Evolutionary conservation across 805 yeast genomes (phyloP).

Genomic region (Sugiyamaella smithiae): DNA sequence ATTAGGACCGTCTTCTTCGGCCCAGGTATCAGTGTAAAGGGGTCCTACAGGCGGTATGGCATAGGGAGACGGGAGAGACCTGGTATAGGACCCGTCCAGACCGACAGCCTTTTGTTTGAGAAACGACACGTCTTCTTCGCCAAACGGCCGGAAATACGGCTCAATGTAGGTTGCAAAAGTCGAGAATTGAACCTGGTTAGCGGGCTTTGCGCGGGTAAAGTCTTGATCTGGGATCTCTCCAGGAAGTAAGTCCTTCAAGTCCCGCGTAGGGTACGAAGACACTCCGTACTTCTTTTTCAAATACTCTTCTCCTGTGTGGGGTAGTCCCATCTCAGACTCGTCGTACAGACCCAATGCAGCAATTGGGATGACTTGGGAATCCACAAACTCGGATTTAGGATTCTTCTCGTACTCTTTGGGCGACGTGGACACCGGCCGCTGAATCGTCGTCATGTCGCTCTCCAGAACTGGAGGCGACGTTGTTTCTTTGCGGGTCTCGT

Average conservation of each 20-base stretch:
- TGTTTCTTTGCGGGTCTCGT: neutral
- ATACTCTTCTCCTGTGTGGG: slow-evolving; percentile 69
- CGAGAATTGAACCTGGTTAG: slow-evolving; percentile 87
- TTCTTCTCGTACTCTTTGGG: slow-evolving; percentile 39
- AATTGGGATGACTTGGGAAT: slow-evolving; percentile 64
- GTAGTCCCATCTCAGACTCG: slow-evolving; percentile 53
- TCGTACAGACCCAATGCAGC: slow-evolving; percentile 67
- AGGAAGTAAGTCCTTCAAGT: slow-evolving; percentile 71
- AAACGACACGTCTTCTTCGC: slow-evolving; percentile 78
- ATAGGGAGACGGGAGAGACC: slow-evolving; percentile 51
- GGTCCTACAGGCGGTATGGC: slow-evolving; percentile 84
- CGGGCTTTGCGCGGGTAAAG: slow-evolving; percentile 76
- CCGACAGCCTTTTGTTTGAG: slow-evolving; percentile 57
- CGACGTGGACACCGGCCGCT: neutral
- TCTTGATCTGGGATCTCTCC: slow-evolving; percentile 87
- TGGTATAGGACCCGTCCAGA: slow-evolving; percentile 29
- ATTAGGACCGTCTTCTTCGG: slow-evolving; percentile 68
- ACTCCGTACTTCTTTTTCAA: slow-evolving; percentile 78
- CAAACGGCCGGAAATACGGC: slow-evolving; percentile 71
- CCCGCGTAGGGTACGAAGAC: slow-evolving; percentile 81
- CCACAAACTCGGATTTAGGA: slow-evolving; percentile 74
- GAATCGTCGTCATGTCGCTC: slow-evolving; percentile 2
- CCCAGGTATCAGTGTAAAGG: slow-evolving; percentile 79
- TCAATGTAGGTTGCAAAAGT: slow-evolving; percentile 86
- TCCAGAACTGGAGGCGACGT: neutral